Evolutionary conservation across 1,284 basidiomycete genomes (phyloP), one percentile per base, ranked within the genome.

Genomic region (Golubevia pallescens): DNA sequence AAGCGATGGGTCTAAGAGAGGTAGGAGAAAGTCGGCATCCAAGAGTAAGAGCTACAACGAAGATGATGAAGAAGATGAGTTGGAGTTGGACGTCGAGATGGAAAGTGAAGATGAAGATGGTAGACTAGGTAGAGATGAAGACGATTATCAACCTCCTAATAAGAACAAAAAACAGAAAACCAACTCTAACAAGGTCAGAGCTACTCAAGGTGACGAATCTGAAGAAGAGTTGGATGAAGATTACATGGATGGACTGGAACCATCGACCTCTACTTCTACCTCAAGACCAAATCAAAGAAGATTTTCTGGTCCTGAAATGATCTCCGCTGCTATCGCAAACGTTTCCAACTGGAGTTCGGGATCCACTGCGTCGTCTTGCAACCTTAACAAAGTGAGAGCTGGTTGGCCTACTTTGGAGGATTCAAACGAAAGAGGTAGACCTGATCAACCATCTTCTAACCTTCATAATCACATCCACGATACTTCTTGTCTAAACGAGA

Each of bases 41-140:
- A 48, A 48, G 42, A 48, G 16, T 10, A 48, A 16, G 16, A 48
- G 42, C 42, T 48, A 48, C 42, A 48, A 48, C 16, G 42, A 48
- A 48, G 42, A 48, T 16, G 42, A 48, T 13, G 42, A 48, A 48
- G 42, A 48, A 48, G 58, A 23, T 24, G 58, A 21, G 13, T 14
- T 23, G 13, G 57, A 19, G 19, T 23, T n/a, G 57, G 57, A 58
- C 24, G 19, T n/a, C 23, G 62, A 54, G 8, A 13, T 21, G 21
- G 62, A 62, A 38, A 62, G 62, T 13, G 28, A 28, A 28, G 52
- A 64, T 63, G 19, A 28, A 7, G 20, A n/a, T 16, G 51, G 59
- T 13, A 48, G 42, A 48, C 16, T 48, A 48, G 42, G 42, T 13
- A 48, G 16, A 16, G 42, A 48, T 16, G 42, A 48, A 48, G 42